Evolutionary conservation across 768 basidiomycete genomes (phyloP), one percentile per base, ranked within the genome.

Genomic region (Tulasnella sp.): DNA sequence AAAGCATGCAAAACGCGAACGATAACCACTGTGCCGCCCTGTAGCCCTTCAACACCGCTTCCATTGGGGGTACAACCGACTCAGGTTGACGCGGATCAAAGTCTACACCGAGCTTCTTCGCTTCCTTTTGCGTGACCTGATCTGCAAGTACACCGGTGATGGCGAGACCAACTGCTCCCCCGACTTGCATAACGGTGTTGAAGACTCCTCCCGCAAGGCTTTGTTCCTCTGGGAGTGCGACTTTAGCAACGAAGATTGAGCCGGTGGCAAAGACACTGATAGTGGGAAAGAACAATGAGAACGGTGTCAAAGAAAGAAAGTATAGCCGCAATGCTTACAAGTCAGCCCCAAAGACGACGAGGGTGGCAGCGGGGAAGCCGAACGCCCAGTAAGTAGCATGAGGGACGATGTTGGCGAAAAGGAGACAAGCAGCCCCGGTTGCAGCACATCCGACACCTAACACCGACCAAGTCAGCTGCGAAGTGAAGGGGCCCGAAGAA

Each of bases 201-300:
- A 94, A 93, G 26, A 93, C 78, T 15, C 89, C 93, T 3, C 92
- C 93, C 5, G 90, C 89, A 5, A 94, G 85, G 83, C 90, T 91
- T 83, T 94, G 93, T 81, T 94, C 93, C 76, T 91, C 86, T 3
- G 89, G 89, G 1, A 87, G 82, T 1, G 89, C 87, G 16, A 91
- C 86, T 81, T 90, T 91, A 3, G 92, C 91, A 57, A 93, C 88
- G 80, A 91, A 94, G 20, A 94, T 84, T 5, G 91, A 91, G 2
- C 93, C 93, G 0, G 89, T 84, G 0, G 93, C 85, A 81, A 90
- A 94, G 2, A 92, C 89, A 79, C 79, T 79, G 57, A 15, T 6
- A 42, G 5, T 29, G 26, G 11, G 29, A 67, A 13, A 20, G 7
- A 6, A 0, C 0, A 5, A 5, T 13, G 61, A 16, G 51, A 44